Conservation (phyloP, 768 basidiomycete species). For the Pleurotus ostreatus region DNA sequence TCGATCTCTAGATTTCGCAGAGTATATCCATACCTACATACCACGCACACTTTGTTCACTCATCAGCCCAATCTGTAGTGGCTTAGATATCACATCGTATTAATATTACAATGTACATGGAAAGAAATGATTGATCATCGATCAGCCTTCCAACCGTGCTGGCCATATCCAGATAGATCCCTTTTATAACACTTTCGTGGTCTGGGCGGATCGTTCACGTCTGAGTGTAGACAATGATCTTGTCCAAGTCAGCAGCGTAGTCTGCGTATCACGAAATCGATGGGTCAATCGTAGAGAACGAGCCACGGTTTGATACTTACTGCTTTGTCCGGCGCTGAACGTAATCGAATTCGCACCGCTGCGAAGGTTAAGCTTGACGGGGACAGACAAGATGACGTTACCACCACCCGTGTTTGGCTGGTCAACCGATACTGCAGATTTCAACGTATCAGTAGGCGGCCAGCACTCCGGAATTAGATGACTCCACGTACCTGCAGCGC, state of each 20-base stretch:
- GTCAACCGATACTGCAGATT: constrained; percentile 37
- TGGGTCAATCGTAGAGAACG: not conserved
- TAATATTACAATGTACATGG: not conserved
- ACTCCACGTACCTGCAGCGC: constrained; percentile 23
- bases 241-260: constrained; percentile 59
- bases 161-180: too few species aligned
- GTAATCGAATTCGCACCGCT: constrained; percentile 51
- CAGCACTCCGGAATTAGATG: too few species aligned
- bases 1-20: not conserved
- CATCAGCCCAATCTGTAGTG: constrained; percentile 1
- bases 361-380: constrained; percentile 46
- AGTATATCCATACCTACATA: constrained; percentile 8
- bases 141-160: too few species aligned
- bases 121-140: too few species aligned
- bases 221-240: constrained; percentile 53
- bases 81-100: not conserved
- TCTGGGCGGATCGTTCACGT: not conserved
- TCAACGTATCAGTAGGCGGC: not conserved
- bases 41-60: not conserved
- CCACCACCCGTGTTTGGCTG: constrained; percentile 58
- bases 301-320: constrained; percentile 28
- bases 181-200: too few species aligned
- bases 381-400: constrained; percentile 49
- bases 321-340: constrained; percentile 44
- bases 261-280: constrained; percentile 23